phyloP scores from a whole-genome alignment of 2,329 filamentous ascomycete genomes.

The Tolypocladium paradoxum region DNA sequence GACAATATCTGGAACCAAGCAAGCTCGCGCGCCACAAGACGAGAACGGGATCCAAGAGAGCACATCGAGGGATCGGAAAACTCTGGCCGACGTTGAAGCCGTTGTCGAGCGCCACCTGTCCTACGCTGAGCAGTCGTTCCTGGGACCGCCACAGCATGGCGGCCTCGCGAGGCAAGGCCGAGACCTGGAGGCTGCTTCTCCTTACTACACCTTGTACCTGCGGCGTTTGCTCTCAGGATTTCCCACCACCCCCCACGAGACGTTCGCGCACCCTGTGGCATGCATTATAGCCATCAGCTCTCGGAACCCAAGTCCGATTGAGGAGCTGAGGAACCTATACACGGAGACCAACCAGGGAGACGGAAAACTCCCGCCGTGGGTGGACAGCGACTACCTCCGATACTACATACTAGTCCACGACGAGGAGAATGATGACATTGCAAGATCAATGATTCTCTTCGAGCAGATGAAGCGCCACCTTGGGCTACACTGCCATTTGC shows the following conservation, averaged over 20 bases:
- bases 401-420: slow-evolving; percentile 97
- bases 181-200: slow-evolving; percentile 49
- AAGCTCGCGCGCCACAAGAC: slow-evolving; percentile 26
- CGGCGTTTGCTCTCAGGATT: slow-evolving; percentile 72
- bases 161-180: slow-evolving; percentile 28
- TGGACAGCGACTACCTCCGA: slow-evolving; percentile 81
- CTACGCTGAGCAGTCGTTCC: slow-evolving; percentile 55
- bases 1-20: slow-evolving; percentile 16
- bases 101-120: slow-evolving; percentile 70
- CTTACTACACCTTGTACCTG: slow-evolving; percentile 79
- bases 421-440: slow-evolving; percentile 89
- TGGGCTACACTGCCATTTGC: slow-evolving; percentile 85
- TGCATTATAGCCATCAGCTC: slow-evolving; percentile 94
- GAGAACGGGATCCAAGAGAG: slow-evolving; percentile 16
- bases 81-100: slow-evolving; percentile 60
- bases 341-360: slow-evolving; percentile 71
- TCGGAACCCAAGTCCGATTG: slow-evolving; percentile 70
- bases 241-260: slow-evolving; percentile 74
- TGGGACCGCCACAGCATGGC: slow-evolving; percentile 23
- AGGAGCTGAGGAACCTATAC: slow-evolving; percentile 77
- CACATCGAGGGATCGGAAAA: slow-evolving; percentile 17
- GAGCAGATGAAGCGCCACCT: slow-evolving; percentile 99
- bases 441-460: slow-evolving; percentile 78
- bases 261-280: slow-evolving; percentile 88
- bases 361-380: slow-evolving; percentile 67